A percentile compares a stretch with the other conserved stretches of the same genome.
phyloP scores from a whole-genome alignment of 805 yeast genomes.

The Yarrowia phangngaensis region DNA sequence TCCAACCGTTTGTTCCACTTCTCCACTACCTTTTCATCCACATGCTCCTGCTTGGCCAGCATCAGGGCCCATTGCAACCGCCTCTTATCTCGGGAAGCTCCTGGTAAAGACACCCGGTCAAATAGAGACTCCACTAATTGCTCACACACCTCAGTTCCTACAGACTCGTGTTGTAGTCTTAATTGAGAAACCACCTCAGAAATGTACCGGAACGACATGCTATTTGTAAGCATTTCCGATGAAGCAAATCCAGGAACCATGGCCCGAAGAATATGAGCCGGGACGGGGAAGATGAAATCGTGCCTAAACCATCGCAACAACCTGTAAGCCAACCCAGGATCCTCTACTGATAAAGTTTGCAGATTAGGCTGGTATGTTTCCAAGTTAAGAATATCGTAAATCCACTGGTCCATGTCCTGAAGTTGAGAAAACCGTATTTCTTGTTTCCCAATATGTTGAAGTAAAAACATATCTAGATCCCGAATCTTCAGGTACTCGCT shows the following conservation, averaged over 20 bases:
- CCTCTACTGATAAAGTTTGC: background rate
- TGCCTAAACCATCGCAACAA: slow-evolving; percentile 13
- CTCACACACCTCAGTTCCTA: slow-evolving; percentile 12
- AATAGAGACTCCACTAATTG: slow-evolving; percentile 13
- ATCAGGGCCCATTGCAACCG: slow-evolving; percentile 20
- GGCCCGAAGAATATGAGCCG: background rate
- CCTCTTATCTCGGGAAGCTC: slow-evolving; percentile 14
- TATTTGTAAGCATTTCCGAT: background rate
- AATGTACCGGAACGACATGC: slow-evolving; percentile 25
- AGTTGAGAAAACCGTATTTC: slow-evolving; percentile 12
- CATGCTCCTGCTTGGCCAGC: slow-evolving; percentile 14
- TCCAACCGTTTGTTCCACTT: slow-evolving; percentile 5
- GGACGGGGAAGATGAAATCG: slow-evolving; percentile 14
- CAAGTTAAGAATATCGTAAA: slow-evolving; percentile 8
- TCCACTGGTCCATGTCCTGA: slow-evolving; percentile 17
- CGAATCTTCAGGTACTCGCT: slow-evolving; percentile 5
- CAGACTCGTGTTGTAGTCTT: background rate
- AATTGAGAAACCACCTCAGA: slow-evolving; percentile 19
- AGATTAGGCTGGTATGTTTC: slow-evolving; percentile 8
- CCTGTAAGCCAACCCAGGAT: slow-evolving; percentile 5
- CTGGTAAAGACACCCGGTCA: slow-evolving; percentile 4
- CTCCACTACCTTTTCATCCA: slow-evolving; percentile 12
- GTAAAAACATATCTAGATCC: slow-evolving; percentile 16
- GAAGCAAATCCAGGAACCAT: slow-evolving; percentile 13
- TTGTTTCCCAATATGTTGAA: slow-evolving; percentile 9